Evolutionary conservation across 768 basidiomycete genomes (phyloP).

Genomic region (Fibroporia radiculosa): DNA sequence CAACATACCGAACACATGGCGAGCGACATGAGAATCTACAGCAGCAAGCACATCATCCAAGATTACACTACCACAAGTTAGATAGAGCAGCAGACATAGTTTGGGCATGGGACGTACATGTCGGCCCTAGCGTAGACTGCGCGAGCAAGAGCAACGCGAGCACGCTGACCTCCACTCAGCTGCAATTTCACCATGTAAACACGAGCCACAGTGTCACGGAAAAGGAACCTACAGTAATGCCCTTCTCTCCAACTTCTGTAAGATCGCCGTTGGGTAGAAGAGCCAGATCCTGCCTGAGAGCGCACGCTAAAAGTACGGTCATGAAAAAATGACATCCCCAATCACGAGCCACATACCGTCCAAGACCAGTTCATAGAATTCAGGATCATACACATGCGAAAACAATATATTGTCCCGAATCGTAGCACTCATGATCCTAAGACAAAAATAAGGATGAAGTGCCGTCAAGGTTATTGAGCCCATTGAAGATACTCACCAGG

Average conservation of each 20-base stretch:
- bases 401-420: conserved; percentile 90
- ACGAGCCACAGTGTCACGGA: neutral
- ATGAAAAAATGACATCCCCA: neutral
- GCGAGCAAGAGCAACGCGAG: conserved; percentile 76
- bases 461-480: too few species aligned
- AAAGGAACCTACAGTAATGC: conserved; percentile 8
- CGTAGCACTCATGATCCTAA: conserved; percentile 77
- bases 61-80: conserved; percentile 41
- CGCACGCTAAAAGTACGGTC: conserved; percentile 52
- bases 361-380: conserved; percentile 74
- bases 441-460: neutral
- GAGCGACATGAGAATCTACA: conserved; percentile 81
- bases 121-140: conserved; percentile 92
- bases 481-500: conserved; percentile 48
- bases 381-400: conserved; percentile 80
- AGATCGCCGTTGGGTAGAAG: conserved; percentile 76
- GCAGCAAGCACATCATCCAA: conserved; percentile 89
- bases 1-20: conserved; percentile 68
- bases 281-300: conserved; percentile 71
- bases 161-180: conserved; percentile 81
- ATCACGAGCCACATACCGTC: conserved; percentile 45
- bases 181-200: conserved; percentile 18
- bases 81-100: neutral
- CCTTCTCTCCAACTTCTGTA: conserved; percentile 84
- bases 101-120: conserved; percentile 38